A percentile compares a stretch with the other conserved stretches of the same genome.
Conservation (phyloP, 2,329 filamentous ascomycete genomes). For the Neonectria punicea region DNA sequence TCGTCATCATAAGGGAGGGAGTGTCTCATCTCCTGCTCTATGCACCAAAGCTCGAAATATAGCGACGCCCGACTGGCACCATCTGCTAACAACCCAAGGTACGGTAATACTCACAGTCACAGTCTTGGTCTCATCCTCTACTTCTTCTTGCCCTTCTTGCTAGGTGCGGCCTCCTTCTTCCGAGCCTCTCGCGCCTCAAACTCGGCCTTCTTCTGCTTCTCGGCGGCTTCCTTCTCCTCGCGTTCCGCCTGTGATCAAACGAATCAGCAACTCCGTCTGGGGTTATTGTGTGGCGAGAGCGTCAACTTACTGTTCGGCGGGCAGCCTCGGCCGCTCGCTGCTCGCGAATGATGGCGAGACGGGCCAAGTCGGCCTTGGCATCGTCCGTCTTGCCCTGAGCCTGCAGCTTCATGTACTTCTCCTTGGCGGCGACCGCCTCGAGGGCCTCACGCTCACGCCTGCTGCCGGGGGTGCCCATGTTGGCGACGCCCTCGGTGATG, state of each 20-base stretch:
- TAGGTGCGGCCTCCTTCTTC: slow-evolving; percentile 63
- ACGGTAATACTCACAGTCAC: slow-evolving; percentile 9
- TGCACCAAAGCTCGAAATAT: slow-evolving; percentile 2
- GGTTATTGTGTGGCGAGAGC: no score
- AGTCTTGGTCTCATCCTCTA: slow-evolving; percentile 32
- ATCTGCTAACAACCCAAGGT: slow-evolving; percentile 12
- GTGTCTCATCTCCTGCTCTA: slow-evolving; percentile 1
- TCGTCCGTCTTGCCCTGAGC: slow-evolving; percentile 97
- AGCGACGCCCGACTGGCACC: background rate
- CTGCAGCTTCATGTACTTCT: slow-evolving; percentile 91
- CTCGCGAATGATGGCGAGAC: slow-evolving; percentile 84
- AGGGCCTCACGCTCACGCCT: slow-evolving; percentile 76
- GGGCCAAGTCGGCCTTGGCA: slow-evolving; percentile 87
- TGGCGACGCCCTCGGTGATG: slow-evolving; percentile 65
- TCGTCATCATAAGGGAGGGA: slow-evolving; percentile 14
- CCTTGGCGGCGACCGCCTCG: slow-evolving; percentile 88
- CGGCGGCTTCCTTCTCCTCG: slow-evolving; percentile 45
- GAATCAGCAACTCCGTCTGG: slow-evolving; percentile 37
- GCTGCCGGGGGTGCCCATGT: slow-evolving; percentile 58
- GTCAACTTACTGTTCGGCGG: slow-evolving; percentile 75
- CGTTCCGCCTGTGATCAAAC: slow-evolving; percentile 49
- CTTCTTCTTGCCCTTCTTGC: slow-evolving; percentile 63
- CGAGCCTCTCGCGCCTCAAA: slow-evolving; percentile 64
- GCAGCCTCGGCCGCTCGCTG: slow-evolving; percentile 86
- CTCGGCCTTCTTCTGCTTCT: slow-evolving; percentile 61